Percentiles rank a stretch among this genome's conserved stretches.
phyloP scores from a whole-genome alignment of 495 filamentous ascomycete species.

The Podospora fimiseda region DNA sequence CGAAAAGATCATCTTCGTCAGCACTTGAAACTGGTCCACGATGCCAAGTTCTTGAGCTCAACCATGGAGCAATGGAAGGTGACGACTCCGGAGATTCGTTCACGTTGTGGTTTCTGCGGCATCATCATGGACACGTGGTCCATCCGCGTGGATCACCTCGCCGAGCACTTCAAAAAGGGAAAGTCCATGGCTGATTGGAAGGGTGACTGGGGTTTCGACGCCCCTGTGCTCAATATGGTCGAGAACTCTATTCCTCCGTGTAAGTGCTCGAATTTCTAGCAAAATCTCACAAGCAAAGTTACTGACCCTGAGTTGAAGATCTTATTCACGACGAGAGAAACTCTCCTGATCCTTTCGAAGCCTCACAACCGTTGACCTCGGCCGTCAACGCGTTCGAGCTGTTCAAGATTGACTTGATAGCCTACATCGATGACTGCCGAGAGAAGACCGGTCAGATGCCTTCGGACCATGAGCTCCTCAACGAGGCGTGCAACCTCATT shows the following conservation, averaged over 20 bases:
- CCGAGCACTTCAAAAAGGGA: constrained; percentile 62
- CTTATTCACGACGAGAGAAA: constrained; percentile 54
- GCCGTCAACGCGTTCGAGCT: constrained; percentile 47
- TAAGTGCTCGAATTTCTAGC: constrained; percentile 25
- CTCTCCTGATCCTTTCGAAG: constrained; percentile 38
- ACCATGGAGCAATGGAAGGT: constrained; percentile 66
- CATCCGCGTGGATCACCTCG: constrained; percentile 56
- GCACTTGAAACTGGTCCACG: constrained; percentile 72
- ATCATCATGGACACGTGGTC: constrained; percentile 55
- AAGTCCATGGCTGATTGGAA: constrained; percentile 63
- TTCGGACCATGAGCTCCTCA: constrained; percentile 38
- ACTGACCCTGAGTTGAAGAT: constrained; percentile 28
- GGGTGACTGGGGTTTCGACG: constrained; percentile 67
- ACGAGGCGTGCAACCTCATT: constrained; percentile 38
- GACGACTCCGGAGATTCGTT: constrained; percentile 50
- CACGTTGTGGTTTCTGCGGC: constrained; percentile 70
- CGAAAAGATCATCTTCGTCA: constrained; percentile 81
- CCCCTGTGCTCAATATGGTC: constrained; percentile 49
- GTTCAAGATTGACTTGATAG: constrained; percentile 43
- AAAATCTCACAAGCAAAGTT: neutral
- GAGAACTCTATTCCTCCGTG: constrained; percentile 63
- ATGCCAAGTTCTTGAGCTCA: constrained; percentile 52
- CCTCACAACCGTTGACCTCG: constrained; percentile 28
- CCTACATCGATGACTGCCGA: constrained; percentile 30
- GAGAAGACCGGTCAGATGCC: constrained; percentile 25